Evolutionary conservation across 306 rosid genomes (phyloP), one percentile per base, ranked within the genome.

Genomic region (Vigna nakashimae): DNA sequence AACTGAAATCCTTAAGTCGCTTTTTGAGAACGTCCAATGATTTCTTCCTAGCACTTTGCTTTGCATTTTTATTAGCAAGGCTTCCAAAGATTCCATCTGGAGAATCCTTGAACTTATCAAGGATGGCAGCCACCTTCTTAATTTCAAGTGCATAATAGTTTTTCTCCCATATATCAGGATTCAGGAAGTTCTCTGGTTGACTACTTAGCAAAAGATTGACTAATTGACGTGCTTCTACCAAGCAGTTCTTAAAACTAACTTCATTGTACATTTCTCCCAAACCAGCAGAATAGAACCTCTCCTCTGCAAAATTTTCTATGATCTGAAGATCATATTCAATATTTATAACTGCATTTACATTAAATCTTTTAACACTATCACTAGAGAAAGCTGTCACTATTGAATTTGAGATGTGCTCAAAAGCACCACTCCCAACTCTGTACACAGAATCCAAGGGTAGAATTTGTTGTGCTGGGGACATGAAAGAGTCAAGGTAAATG

Each of bases 111-210:
- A 88, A 92, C 67, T 91, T 95, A 71, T 95, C 99, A 51, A 94
- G 89, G 71, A 95, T 87, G 16, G 68, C 71, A 71, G 91, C 90
- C 65, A 92, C 98, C 87, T 88, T 95, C 87, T 88, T 92, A 63
- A 91, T 79, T 85, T 95, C 99, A 89, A 95, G 82, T 64, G 94
- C 83, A 69, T 78, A 84, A 82, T 87, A 95, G 72, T 85, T 86
- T 81, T 80, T 88, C 90, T 92, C 82, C 80, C 98, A 82, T 58
- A 89, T 88, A 80, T 86, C 97, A 48, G 99, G 92, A 86, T 92
- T 87, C 97, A 95, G 87, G 89, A 95, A 95, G 83, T 82, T 92
- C 80, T 95, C 99, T 1, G 99, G 97, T 71, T 92, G 97, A 80
- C 88, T 88, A 83, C 98, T 92, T 53, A 74, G 74, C 88, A 95